Base-by-base conservation (phyloP, 2,329 filamentous ascomycete genomes). In the Fusarium verticillioides region DNA sequence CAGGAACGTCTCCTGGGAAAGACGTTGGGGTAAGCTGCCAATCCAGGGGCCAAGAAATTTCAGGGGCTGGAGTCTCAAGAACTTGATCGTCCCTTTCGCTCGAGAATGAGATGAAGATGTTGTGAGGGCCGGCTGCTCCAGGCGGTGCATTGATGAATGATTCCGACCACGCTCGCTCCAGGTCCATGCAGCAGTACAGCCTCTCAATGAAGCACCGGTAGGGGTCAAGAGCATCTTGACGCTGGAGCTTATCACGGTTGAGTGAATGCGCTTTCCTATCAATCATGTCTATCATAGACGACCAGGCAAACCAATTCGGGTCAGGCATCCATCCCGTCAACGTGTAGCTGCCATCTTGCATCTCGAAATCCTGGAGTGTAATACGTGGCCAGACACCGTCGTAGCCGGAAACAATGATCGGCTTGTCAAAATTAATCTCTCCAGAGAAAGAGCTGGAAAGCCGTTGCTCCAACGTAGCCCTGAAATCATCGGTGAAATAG, bases 281-380 rank as follows among this genome's bases (percentile, higher is more conserved):
- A 26, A 83, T 74, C 57, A 77, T 69, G 39, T 79, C 72, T 9
- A 69, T 61, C 50, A 82, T 78, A 18, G 66, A 64, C 23, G 77
- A 77, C 80, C 81, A 82, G 40, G 67, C 72, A 50, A 85, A 81
- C 78, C 81, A 82, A 52, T 77, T 76, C 6, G 72, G 73, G 58
- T 80, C 77, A n/a, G 86, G 85, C 79, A 85, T 82, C 83, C 81
- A 85, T 12, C 85, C 85, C 5, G 80, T 71, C 68, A 86, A 74
- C 0, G 83, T 82, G 68, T 86, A 83, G 68, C 85, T 87, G 23
- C 73, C 69, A 37, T 78, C 79, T 26, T 80, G 69, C 15, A 75
- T 66, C 57, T 84, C 82, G 57, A 87, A 84, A 47, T 83, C 81
- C 16, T 76, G 56, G 10, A 72, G 46, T 4, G 78, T 69, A 8